A percentile compares a stretch with the other conserved stretches of the same genome.
Conservation (phyloP, 106 monocot species). For the Chionographis japonica region DNA sequence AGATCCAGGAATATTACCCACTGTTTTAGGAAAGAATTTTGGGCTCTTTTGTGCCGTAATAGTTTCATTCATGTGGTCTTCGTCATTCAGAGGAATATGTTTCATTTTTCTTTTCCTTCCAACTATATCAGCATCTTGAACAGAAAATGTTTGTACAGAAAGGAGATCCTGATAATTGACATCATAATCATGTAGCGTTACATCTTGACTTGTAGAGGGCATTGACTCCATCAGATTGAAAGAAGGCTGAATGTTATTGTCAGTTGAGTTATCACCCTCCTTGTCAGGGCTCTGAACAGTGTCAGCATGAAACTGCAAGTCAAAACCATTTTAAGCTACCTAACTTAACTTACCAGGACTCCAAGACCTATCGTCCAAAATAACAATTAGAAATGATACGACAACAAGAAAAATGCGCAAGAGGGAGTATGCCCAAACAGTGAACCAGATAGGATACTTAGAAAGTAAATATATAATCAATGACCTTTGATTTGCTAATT, state of each 20-base stretch:
- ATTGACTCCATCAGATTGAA: background rate
- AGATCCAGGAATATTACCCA: constrained; percentile 1
- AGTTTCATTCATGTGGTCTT: constrained; percentile 14
- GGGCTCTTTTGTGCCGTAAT: constrained; percentile 20
- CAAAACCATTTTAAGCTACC: constrained; percentile 1
- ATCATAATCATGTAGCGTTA: background rate
- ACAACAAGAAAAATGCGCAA: too few species aligned
- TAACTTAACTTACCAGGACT: too few species aligned
- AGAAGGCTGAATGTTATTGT: constrained; percentile 4
- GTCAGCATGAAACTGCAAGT: constrained; percentile 15
- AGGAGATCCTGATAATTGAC: constrained; percentile 1
- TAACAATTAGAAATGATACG: too few species aligned
- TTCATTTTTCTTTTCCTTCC: constrained; percentile 22
- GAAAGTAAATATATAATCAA: background rate
- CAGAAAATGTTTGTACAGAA: constrained; percentile 13
- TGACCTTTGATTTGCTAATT: constrained; percentile 15
- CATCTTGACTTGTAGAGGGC: constrained; percentile 1
- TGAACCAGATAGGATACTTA: background rate
- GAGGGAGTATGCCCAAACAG: too few species aligned
- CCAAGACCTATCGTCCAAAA: too few species aligned
- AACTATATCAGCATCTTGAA: constrained; percentile 13
- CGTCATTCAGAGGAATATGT: constrained; percentile 5
- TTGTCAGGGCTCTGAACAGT: constrained; percentile 1
- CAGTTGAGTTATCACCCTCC: background rate
- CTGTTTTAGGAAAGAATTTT: constrained; percentile 1